Evolutionary conservation across 2,329 filamentous ascomycete genomes (phyloP).

Genomic region (Fusarium buharicum): DNA sequence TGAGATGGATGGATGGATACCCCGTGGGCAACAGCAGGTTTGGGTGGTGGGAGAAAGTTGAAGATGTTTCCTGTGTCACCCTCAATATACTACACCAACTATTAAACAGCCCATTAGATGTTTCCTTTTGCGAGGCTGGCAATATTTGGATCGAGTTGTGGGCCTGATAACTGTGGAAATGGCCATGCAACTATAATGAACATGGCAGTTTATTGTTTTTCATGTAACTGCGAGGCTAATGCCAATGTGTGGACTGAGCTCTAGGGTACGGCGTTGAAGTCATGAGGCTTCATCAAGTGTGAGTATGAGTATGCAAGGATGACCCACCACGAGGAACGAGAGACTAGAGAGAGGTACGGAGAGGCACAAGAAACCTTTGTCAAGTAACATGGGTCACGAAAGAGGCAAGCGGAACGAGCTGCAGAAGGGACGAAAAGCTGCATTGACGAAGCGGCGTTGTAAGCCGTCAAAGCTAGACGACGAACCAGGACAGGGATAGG

Average conservation of each 20-base stretch:
- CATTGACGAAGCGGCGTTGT: slow-evolving; percentile 19
- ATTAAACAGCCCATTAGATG: slow-evolving; percentile 2
- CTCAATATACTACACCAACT: background rate
- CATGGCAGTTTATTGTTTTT: background rate
- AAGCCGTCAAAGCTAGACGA: slow-evolving; percentile 18
- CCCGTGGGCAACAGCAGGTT: slow-evolving; percentile 23
- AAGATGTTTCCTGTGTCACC: slow-evolving; percentile 5
- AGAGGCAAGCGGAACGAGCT: slow-evolving; percentile 24
- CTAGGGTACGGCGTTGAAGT: slow-evolving; percentile 3
- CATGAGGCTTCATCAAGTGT: background rate
- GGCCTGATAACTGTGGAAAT: background rate
- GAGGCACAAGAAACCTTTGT: slow-evolving; percentile 10
- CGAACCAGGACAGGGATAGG: slow-evolving; percentile 26
- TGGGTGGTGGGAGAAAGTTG: slow-evolving; percentile 7
- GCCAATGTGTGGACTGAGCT: background rate
- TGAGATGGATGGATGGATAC: slow-evolving; percentile 38
- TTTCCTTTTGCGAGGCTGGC: background rate
- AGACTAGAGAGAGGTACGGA: slow-evolving; percentile 13
- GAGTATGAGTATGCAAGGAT: background rate
- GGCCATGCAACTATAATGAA: background rate
- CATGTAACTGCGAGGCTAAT: background rate
- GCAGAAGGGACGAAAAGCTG: slow-evolving; percentile 7
- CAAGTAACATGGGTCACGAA: slow-evolving; percentile 7
- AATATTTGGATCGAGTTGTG: slow-evolving; percentile 4
- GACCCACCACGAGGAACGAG: too few relatives aligned